A percentile compares a stretch with the other conserved stretches of the same genome.
Conservation (phyloP, 345 rosid genomes). For the Eucalyptus rudis region DNA sequence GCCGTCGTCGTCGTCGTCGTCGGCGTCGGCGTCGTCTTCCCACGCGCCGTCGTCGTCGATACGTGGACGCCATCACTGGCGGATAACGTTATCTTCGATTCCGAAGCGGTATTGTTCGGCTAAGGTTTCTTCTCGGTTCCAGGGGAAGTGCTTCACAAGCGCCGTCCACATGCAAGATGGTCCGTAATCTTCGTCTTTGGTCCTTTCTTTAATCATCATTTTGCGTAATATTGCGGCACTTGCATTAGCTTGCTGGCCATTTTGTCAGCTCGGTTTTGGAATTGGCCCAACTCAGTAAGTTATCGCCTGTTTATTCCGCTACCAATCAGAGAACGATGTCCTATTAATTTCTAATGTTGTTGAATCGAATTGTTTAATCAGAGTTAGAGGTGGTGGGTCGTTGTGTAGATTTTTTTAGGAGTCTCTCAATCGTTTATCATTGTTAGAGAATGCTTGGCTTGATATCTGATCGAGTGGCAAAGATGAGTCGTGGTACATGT, state of each 20-base stretch:
- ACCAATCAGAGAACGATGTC: not conserved
- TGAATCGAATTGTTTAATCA: not conserved
- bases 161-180: conserved; percentile 46
- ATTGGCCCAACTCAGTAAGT: not conserved
- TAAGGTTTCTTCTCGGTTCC: conserved; percentile 31
- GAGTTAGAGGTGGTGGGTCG: not conserved
- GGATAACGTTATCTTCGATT: conserved; percentile 7
- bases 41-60: not conserved
- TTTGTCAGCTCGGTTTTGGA: not conserved
- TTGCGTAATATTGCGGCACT: not conserved
- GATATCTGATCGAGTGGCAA: not conserved
- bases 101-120: conserved; percentile 7
- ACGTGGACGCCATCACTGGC: conserved; percentile 9
- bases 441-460: not conserved
- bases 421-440: not conserved
- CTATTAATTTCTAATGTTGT: not conserved
- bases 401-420: not conserved
- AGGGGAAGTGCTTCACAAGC: conserved; percentile 7
- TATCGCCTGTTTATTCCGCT: not conserved
- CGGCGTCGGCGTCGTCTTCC: not conserved
- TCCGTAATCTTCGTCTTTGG: conserved; percentile 1
- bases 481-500: not conserved
- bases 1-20: not conserved
- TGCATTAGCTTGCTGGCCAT: not conserved
- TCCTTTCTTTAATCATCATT: not conserved